Base-by-base conservation (phyloP, 345 rosid genomes). In the Raphanus sativus region DNA sequence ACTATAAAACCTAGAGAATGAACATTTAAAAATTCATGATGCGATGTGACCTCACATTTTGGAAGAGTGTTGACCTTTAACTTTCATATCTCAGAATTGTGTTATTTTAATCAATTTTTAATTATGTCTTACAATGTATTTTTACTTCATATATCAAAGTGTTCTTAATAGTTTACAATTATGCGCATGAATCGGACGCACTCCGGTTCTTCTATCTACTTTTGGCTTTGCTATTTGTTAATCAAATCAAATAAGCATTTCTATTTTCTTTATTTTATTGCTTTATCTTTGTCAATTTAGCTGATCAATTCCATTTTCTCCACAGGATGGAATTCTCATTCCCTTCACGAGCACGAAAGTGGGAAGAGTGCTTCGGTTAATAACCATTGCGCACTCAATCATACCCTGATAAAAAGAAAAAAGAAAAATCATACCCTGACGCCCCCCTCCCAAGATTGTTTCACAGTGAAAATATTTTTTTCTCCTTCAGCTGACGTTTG, bases 41-140 rank as follows among this genome's bases (percentile, higher is more conserved):
- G 62, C 26, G 50, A 62, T 72, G 12, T 62, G 59, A 62, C 75
- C 29, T 72, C 48, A 29, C 45, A 62, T 42, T 62, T 29, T 42
- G 5, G 64, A 32, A 73, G 0, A 48, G 48, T 62, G 32, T 72
- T 42, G 33, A 45, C 29, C 17, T 61, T 60, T 42, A 40, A 42
- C 4, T 40, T 42, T 45, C 28, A 16, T 60, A 71, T 15, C 28
- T 71, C 21, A 62, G 12, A 42, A 60, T 40, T 25, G 24, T 3
- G 13, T 4, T 58, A 34, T 34, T 55, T 21, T 21, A 8, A 10
- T 24, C 21, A 54, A 9, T 3, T 9, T 3, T 56, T 25, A 8
- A 10, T 10, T 21, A 56, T 56, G 62, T 56, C n/a, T 33, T 56
- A 42, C 12, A 42, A 42, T 42, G 52, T 0, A 42, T 42, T 12